A percentile compares a stretch with the other conserved stretches of the same genome.
Conservation (phyloP, 306 rosid species). For the Abrus pulchellus region DNA sequence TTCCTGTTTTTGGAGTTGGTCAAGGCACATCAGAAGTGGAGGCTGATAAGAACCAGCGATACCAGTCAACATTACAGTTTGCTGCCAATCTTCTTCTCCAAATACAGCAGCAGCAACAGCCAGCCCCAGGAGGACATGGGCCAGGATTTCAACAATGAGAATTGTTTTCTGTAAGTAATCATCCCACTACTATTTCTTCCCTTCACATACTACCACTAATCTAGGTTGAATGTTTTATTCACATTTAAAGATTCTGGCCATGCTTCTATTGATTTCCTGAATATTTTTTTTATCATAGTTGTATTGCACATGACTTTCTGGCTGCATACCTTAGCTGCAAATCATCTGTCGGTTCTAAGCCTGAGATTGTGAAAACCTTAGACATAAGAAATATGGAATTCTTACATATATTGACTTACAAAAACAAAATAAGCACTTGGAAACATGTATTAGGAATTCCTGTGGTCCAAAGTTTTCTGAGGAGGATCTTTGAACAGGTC, state of each 20-base stretch:
- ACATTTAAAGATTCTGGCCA: constrained; percentile 26
- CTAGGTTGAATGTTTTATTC: constrained; percentile 28
- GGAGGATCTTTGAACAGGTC: constrained; percentile 1
- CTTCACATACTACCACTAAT: constrained; percentile 41
- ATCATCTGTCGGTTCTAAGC: constrained; percentile 27
- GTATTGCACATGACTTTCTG: constrained; percentile 20
- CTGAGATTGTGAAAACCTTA: constrained; percentile 4
- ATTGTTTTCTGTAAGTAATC: constrained; percentile 63
- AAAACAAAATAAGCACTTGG: not conserved
- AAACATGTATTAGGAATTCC: not conserved
- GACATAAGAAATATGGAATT: not conserved
- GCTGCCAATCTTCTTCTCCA: constrained; percentile 96
- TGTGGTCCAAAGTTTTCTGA: constrained; percentile 3
- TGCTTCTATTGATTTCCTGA: constrained; percentile 12
- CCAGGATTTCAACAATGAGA: constrained; percentile 81
- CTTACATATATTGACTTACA: not conserved
- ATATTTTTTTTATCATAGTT: constrained; percentile 17
- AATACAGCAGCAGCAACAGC: constrained; percentile 89
- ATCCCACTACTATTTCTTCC: constrained; percentile 39
- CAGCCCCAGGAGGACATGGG: constrained; percentile 69
- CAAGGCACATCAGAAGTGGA: constrained; percentile 82
- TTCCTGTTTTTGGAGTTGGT: constrained; percentile 65
- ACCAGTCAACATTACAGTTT: constrained; percentile 83
- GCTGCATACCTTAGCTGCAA: constrained; percentile 25
- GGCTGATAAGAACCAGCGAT: constrained; percentile 84